These are phyloP conservation scores for Thamnidium elegans DNA, from an alignment of 192 early-diverging fungal genomes.

Conservation along the genomic window DNA sequence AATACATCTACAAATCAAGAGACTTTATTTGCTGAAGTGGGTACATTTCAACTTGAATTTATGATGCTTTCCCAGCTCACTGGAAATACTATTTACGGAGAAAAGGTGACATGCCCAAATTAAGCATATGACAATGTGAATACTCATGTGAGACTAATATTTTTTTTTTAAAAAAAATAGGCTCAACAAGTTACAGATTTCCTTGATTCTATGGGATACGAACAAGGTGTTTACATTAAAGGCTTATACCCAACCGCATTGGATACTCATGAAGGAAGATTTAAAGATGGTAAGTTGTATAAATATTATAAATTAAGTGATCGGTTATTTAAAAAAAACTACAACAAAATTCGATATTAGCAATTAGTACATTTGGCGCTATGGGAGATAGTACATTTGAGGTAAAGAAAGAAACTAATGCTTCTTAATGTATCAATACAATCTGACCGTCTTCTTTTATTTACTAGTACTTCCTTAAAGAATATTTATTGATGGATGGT, in stretches of 20 bases:
- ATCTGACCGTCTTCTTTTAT: neutral
- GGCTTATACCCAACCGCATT: conserved; percentile 66
- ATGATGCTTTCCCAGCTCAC: conserved; percentile 75
- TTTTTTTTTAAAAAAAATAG: conserved; percentile 6
- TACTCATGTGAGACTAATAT: conserved; percentile 1
- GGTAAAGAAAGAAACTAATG: conserved; percentile 44
- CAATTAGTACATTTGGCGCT: conserved; percentile 37
- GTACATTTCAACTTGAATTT: conserved; percentile 74
- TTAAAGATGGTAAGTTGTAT: conserved; percentile 25
- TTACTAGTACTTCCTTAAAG: conserved; percentile 56
- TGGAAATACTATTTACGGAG: conserved; percentile 60
- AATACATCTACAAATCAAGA: neutral
- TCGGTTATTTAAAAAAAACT: too few species aligned
- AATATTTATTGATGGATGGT: conserved; percentile 48
- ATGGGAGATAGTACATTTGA: conserved; percentile 58
- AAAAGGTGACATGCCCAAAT: conserved; percentile 39
- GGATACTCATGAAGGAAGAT: conserved; percentile 29
- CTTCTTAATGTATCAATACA: too few species aligned
- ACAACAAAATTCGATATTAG: neutral
- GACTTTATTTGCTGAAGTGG: conserved; percentile 19
- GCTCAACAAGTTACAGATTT: conserved; percentile 30
- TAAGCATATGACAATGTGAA: neutral
- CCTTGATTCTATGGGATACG: conserved; percentile 26
- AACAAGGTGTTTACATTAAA: conserved; percentile 36
- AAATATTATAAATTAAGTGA: too few species aligned